Evolutionary conservation across 495 filamentous ascomycete species (phyloP).

Genomic region (Penicillium coffeae): DNA sequence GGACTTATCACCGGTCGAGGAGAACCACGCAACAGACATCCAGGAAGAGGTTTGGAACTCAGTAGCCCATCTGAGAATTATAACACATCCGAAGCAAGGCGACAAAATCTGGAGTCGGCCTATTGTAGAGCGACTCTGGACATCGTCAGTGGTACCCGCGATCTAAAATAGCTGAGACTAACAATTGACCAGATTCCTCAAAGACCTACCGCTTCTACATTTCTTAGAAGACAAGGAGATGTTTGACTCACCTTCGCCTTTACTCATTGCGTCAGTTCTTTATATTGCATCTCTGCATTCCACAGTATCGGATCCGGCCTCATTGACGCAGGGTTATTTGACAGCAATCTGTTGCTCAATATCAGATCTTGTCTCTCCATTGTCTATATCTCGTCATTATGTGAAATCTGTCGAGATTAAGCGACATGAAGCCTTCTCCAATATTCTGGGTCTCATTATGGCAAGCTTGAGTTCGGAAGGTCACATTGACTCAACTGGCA

Average conservation of each 20-base stretch:
- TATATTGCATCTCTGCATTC: constrained; percentile 38
- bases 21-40: constrained; percentile 15
- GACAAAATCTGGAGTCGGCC: constrained; percentile 31
- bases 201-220: constrained; percentile 36
- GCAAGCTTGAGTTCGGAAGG: constrained; percentile 39
- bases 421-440: constrained; percentile 27
- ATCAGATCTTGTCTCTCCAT: constrained; percentile 27
- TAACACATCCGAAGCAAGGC: constrained; percentile 23
- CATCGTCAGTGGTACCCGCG: constrained; percentile 14
- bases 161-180: constrained; percentile 1
- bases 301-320: constrained; percentile 22
- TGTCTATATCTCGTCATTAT: background rate
- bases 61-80: constrained; percentile 25
- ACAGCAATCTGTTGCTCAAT: constrained; percentile 33
- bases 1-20: constrained; percentile 7
- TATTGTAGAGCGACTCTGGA: constrained; percentile 32
- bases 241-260: constrained; percentile 32
- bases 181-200: constrained; percentile 25
- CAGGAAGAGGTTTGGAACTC: constrained; percentile 26
- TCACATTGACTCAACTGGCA: constrained; percentile 31
- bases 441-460: constrained; percentile 41
- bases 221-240: constrained; percentile 33
- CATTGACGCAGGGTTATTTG: constrained; percentile 29
- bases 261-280: constrained; percentile 36
- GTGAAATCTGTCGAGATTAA: too few species aligned